Evolutionary conservation across 2,329 filamentous ascomycete genomes (phyloP), one percentile per base, ranked within the genome.

Genomic region (Claviceps monticola): DNA sequence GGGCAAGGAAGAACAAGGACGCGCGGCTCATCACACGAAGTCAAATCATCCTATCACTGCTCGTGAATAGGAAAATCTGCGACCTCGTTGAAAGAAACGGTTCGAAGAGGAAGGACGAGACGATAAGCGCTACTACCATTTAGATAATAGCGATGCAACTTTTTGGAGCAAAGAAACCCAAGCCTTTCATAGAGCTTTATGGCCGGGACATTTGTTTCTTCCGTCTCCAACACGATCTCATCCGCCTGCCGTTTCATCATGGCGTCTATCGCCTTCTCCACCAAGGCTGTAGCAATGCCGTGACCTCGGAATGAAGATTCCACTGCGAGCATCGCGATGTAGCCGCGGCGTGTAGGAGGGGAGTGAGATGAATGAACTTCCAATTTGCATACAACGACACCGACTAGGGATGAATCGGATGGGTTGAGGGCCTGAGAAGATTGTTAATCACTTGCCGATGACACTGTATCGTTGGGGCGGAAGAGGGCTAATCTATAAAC

Each of bases 281-380:
- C 93, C 9, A 98, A 75, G 42, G 83, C 82, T 0, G 89, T 95
- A 1, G 86, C 93, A 54, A 98, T 89, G 1, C 93, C 91, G 56
- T 83, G 80, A 5, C 90, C 89, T 21, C 93, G 83, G 61, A 88
- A 84, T 26, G 82, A 73, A 41, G 88, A 81, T 44, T 83, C 80
- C 5, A 95, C 90, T n/a, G 93, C 93, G 43, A 98, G 77, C 93
- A 98, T 98, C 62, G 93, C 93, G 59, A 98, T 97, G 70, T 98
- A 98, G 53, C 93, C 93, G 56, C 93, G 81, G 57, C 89, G 75
- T 0, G 81, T 83, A 2, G 79, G 71, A 0, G 78, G 72, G 1
- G 89, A 90, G 57, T 91, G 89, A 5, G 85, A 86, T 21, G 87
- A 80, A 69, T 98, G 93, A 23, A 82, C 79, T 66, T 98, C 93